Conservation (phyloP, 352 stramenopile genomes). For the Phytophthora uliginosa region DNA sequence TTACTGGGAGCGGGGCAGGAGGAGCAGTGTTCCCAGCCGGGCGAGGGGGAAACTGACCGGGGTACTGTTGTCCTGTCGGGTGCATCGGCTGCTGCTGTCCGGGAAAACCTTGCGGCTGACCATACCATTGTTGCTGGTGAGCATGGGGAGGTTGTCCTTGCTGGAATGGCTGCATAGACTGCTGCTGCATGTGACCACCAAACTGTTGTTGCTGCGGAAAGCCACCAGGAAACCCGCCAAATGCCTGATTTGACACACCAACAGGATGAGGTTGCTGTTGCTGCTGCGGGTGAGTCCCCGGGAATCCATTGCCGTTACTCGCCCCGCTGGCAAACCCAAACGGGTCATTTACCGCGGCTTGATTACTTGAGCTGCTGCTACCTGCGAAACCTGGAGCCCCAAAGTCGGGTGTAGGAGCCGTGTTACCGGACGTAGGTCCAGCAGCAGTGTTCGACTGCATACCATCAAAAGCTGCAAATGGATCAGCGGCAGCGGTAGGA, state of each 20-base stretch:
- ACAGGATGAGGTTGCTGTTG: constrained; percentile 28
- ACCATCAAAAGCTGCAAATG: constrained; percentile 75
- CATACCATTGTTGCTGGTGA: constrained; percentile 61
- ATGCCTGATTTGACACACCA: constrained; percentile 15
- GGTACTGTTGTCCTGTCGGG: constrained; percentile 37
- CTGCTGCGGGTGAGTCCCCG: constrained; percentile 36
- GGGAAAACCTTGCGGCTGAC: constrained; percentile 41
- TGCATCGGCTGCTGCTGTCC: constrained; percentile 42
- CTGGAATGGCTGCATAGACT: constrained; percentile 46
- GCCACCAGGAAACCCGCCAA: constrained; percentile 36
- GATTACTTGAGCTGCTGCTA: constrained; percentile 20
- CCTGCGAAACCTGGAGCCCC: constrained; percentile 20
- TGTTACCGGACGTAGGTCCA: constrained; percentile 12
- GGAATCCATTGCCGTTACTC: constrained; percentile 45
- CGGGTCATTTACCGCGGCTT: constrained; percentile 47
- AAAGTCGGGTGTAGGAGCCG: constrained; percentile 28
- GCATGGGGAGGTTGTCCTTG: constrained; percentile 40
- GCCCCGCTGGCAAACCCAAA: constrained; percentile 56
- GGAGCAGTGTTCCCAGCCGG: constrained; percentile 11
- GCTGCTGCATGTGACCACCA: constrained; percentile 41
- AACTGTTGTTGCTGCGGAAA: constrained; percentile 41
- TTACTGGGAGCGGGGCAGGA: constrained; percentile 40
- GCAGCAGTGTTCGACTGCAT: constrained; percentile 37
- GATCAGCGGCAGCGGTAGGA: constrained; percentile 40
- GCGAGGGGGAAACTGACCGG: constrained; percentile 40